These are phyloP conservation scores for Dioscorea zingiberensis DNA, from an alignment of 106 monocot genomes.

Conservation along the genomic window DNA sequence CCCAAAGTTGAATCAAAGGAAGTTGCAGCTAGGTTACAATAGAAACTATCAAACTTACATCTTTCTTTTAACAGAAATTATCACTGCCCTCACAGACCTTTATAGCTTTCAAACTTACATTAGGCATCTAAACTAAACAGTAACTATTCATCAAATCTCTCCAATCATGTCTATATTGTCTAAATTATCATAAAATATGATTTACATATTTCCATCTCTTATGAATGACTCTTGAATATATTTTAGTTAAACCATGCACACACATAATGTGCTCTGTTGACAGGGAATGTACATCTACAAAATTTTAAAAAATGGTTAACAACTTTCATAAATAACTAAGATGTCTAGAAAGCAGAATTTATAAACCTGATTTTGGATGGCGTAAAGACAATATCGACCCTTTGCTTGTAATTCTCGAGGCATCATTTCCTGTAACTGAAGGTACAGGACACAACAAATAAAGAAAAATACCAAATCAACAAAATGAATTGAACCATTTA, in stretches of 20 bases:
- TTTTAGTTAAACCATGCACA: neutral
- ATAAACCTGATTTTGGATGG: slow-evolving; percentile 19
- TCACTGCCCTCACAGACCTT: no score
- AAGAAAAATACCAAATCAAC: neutral
- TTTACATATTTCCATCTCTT: neutral
- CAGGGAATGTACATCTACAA: neutral
- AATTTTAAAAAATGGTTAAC: neutral
- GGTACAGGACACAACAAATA: neutral
- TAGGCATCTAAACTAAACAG: no score
- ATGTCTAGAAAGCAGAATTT: neutral
- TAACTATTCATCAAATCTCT: no score
- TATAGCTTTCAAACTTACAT: no score
- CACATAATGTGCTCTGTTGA: neutral
- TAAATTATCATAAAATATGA: neutral
- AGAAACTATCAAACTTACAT: no score
- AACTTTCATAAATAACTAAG: neutral
- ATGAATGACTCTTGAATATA: neutral
- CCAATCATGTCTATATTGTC: no score
- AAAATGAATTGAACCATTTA: neutral
- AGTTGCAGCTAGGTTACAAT: no score
- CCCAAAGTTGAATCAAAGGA: no score
- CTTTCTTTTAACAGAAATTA: no score
- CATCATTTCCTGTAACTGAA: neutral
- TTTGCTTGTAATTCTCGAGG: neutral
- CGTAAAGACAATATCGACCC: slow-evolving; percentile 2